These are phyloP conservation scores for Colletotrichum brevisporum DNA, from an alignment of 2,329 filamentous ascomycete genomes.

Conservation along the genomic window DNA sequence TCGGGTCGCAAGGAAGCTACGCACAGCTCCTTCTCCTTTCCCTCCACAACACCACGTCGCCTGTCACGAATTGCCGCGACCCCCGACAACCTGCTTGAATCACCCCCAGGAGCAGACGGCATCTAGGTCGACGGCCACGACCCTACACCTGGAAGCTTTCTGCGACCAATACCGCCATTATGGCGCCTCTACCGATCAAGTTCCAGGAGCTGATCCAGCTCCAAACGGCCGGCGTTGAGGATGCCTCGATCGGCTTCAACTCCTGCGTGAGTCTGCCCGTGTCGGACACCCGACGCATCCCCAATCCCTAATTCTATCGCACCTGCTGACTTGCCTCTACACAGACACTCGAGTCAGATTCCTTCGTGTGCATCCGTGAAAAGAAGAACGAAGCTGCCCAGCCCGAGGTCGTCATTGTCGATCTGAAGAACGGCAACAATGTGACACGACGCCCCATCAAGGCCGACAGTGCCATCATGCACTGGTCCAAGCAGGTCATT, in stretches of 20 bases:
- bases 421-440: slow-evolving; percentile 98
- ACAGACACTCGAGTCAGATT: slow-evolving; percentile 97
- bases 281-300: slow-evolving; percentile 47
- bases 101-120: slow-evolving; percentile 17
- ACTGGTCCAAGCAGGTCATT: slow-evolving; percentile 96
- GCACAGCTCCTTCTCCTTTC: slow-evolving; percentile 40
- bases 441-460: slow-evolving; percentile 96
- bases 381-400: slow-evolving; percentile 87
- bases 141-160: slow-evolving; percentile 31
- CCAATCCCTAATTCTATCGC: slow-evolving; percentile 81
- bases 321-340: slow-evolving; percentile 76
- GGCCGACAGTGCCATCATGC: slow-evolving; percentile 99
- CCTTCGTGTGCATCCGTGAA: slow-evolving; percentile 96
- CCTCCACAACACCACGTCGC: slow-evolving; percentile 32
- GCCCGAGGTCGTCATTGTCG: slow-evolving; percentile 96
- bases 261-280: slow-evolving; percentile 74
- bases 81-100: slow-evolving; percentile 27
- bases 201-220: slow-evolving; percentile 90
- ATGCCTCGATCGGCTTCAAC: slow-evolving; percentile 79
- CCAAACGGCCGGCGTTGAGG: slow-evolving; percentile 62
- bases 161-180: slow-evolving; percentile 48
- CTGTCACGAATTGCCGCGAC: slow-evolving; percentile 34
- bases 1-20: slow-evolving; percentile 40
- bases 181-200: slow-evolving; percentile 88
- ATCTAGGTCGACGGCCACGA: slow-evolving; percentile 24